A percentile compares a stretch with the other conserved stretches of the same genome.
Evolutionary conservation across 306 rosid genomes (phyloP).

Genomic region (Inga laurina): DNA sequence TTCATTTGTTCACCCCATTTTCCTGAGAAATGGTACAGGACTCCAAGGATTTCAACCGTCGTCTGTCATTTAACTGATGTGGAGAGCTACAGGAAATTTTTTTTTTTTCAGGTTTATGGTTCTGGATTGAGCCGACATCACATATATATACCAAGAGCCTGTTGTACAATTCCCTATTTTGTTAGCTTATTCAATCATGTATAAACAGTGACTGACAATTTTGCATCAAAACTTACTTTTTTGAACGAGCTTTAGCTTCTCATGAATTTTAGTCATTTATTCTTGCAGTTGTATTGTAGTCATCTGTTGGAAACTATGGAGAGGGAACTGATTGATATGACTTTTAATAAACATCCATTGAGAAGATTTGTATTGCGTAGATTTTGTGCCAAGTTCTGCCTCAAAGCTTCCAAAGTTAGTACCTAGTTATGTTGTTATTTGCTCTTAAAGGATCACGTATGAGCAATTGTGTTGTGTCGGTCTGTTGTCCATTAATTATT

Average conservation of each 20-base stretch:
- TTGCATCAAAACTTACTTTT: conserved; percentile 35
- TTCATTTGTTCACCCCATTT: conserved; percentile 46
- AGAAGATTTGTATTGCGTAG: background rate
- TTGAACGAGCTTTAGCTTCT: conserved; percentile 20
- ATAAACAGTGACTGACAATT: conserved; percentile 57
- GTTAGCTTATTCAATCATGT: conserved; percentile 53
- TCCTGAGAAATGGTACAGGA: conserved; percentile 48
- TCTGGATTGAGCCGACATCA: conserved; percentile 55
- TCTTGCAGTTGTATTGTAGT: conserved; percentile 4
- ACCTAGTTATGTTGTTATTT: background rate
- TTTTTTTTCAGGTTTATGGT: conserved; percentile 36
- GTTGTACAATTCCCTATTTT: conserved; percentile 60
- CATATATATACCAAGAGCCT: conserved; percentile 39
- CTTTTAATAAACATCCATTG: background rate
- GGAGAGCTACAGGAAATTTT: conserved; percentile 46
- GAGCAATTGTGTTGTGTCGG: background rate
- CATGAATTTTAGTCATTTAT: conserved; percentile 15
- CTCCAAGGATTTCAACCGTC: conserved; percentile 32
- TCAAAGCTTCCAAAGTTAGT: background rate
- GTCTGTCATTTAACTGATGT: conserved; percentile 40
- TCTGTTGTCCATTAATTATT: background rate
- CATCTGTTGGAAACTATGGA: background rate
- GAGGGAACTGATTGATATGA: background rate
- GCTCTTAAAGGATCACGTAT: background rate
- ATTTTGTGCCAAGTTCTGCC: background rate